Percentiles rank a stretch among this genome's conserved stretches.
Evolutionary conservation across 108 stramenopile species (phyloP).

Genomic region (Nitzschia putrida): DNA sequence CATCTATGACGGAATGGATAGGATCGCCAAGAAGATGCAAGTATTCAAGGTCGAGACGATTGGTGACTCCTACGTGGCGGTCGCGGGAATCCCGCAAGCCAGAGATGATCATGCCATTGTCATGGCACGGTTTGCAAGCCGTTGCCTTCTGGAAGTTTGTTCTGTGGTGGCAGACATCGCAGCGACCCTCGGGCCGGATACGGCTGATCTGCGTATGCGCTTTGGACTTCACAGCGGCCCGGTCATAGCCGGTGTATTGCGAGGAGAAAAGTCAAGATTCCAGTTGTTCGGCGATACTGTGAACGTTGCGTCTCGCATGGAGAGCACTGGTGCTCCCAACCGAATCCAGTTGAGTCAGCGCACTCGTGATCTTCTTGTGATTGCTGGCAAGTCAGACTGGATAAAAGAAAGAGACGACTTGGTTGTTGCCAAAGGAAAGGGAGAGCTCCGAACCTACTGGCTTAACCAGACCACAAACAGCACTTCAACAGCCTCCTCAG

Average conservation of each 20-base stretch:
- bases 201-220: conserved; percentile 39
- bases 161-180: conserved; percentile 5
- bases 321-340: conserved; percentile 28
- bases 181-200: background rate
- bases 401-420: conserved; percentile 36
- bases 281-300: conserved; percentile 38
- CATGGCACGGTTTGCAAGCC: conserved; percentile 45
- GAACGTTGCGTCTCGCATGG: conserved; percentile 27
- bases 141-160: conserved; percentile 31
- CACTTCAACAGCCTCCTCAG: background rate
- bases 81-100: conserved; percentile 35
- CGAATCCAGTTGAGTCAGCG: conserved; percentile 50
- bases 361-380: conserved; percentile 40
- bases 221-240: conserved; percentile 46
- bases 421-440: conserved; percentile 54
- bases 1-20: conserved; percentile 51
- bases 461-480: conserved; percentile 2
- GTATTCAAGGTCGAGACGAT: conserved; percentile 65
- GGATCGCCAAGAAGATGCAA: conserved; percentile 37
- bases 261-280: conserved; percentile 30
- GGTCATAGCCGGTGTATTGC: conserved; percentile 21
- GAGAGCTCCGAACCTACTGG: conserved; percentile 56
- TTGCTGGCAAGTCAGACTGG: conserved; percentile 50
- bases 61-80: conserved; percentile 57
- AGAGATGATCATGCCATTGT: conserved; percentile 28